These are phyloP conservation scores for Plantago coronopus DNA, from an alignment of 305 asterid genomes.

Conservation along the genomic window DNA sequence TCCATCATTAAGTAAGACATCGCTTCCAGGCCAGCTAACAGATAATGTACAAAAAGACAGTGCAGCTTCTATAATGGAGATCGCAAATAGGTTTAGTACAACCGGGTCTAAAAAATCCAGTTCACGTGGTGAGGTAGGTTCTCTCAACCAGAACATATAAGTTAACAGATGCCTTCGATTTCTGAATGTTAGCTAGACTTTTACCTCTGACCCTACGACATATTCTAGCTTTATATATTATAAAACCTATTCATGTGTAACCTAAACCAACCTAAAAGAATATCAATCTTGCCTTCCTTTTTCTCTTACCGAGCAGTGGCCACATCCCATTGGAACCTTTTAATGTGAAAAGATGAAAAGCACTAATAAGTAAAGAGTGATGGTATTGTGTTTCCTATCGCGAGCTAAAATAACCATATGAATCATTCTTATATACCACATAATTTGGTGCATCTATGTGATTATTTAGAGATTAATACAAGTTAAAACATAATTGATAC, in stretches of 20 bases:
- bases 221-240: too few species aligned
- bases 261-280: not conserved
- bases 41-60: constrained; percentile 30
- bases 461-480: not conserved
- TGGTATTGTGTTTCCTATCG: not conserved
- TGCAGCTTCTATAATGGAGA: constrained; percentile 24
- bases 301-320: not conserved
- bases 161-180: constrained; percentile 2
- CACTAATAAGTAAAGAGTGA: not conserved
- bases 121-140: constrained; percentile 62
- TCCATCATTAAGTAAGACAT: constrained; percentile 22
- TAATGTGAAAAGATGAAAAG: not conserved
- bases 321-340: not conserved
- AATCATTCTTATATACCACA: not conserved
- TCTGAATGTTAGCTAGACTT: too few species aligned
- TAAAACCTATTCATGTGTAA: not conserved
- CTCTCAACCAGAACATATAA: constrained; percentile 7
- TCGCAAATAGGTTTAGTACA: constrained; percentile 25
- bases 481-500: not conserved
- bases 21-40: constrained; percentile 34
- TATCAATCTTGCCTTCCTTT: not conserved
- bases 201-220: too few species aligned
- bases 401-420: not conserved
- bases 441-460: not conserved
- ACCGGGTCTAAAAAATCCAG: constrained; percentile 44